These are phyloP conservation scores for Lojkania enalia DNA, from an alignment of 2,329 filamentous ascomycete genomes.

Conservation along the genomic window DNA sequence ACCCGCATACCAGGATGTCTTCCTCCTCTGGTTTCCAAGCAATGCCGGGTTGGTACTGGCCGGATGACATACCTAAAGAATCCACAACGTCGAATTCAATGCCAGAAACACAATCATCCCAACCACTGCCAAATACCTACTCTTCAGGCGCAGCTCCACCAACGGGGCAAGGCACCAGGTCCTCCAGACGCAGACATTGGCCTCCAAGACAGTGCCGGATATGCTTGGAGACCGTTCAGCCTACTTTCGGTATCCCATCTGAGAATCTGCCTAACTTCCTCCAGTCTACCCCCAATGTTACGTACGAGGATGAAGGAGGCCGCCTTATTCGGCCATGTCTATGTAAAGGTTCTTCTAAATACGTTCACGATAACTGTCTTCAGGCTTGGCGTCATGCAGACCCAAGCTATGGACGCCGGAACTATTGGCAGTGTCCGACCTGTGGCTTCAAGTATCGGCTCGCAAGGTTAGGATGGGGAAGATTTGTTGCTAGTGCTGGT, in stretches of 20 bases:
- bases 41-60: slow-evolving; percentile 53
- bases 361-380: slow-evolving; percentile 91
- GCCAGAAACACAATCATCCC: slow-evolving; percentile 10
- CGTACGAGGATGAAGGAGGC: slow-evolving; percentile 74
- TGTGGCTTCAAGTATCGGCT: slow-evolving; percentile 83
- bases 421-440: slow-evolving; percentile 86
- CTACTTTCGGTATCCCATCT: slow-evolving; percentile 61
- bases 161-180: slow-evolving; percentile 19
- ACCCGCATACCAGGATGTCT: slow-evolving; percentile 40
- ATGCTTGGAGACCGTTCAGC: slow-evolving; percentile 73
- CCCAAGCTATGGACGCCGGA: slow-evolving; percentile 64
- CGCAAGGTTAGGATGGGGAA: slow-evolving; percentile 74
- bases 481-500: slow-evolving; percentile 57
- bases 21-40: slow-evolving; percentile 45
- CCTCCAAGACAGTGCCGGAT: slow-evolving; percentile 82
- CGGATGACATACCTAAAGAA: slow-evolving; percentile 48
- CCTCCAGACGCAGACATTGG: slow-evolving; percentile 55
- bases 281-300: slow-evolving; percentile 60
- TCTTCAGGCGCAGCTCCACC: slow-evolving; percentile 16
- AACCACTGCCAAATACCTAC: slow-evolving; percentile 19
- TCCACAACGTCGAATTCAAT: slow-evolving; percentile 23
- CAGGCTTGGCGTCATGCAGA: slow-evolving; percentile 79
- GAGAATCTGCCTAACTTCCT: slow-evolving; percentile 61
- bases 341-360: slow-evolving; percentile 91
- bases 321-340: slow-evolving; percentile 86